These are phyloP conservation scores for Leptographium lundbergii DNA, from an alignment of 2,329 filamentous ascomycete genomes.

Conservation along the genomic window DNA sequence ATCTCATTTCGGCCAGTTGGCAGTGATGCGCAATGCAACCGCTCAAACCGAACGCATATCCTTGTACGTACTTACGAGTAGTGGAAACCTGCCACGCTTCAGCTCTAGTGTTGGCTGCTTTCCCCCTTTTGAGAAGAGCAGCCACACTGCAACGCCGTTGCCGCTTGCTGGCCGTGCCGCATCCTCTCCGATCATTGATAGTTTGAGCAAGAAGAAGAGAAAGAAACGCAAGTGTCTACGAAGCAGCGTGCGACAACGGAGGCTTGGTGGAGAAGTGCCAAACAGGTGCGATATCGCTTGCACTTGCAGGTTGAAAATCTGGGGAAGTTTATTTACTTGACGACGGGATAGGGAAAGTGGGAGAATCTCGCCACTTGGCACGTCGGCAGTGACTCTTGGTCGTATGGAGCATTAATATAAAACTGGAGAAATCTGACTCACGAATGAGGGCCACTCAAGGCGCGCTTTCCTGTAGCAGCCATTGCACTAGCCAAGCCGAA, in stretches of 20 bases:
- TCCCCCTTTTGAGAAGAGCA: background rate
- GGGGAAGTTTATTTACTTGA: background rate
- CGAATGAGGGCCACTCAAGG: background rate
- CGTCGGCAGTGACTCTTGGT: background rate
- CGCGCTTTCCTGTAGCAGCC: background rate
- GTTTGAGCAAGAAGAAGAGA: background rate
- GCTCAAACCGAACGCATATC: background rate
- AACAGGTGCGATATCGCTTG: conserved; percentile 1
- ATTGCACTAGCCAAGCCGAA: background rate
- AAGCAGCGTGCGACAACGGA: conserved; percentile 4
- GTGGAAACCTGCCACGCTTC: too few relatives aligned
- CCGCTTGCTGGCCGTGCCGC: background rate
- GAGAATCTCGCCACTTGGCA: background rate
- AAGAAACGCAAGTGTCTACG: background rate
- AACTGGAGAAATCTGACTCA: background rate
- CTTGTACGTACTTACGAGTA: background rate
- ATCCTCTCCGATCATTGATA: background rate
- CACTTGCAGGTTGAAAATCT: background rate
- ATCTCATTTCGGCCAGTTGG: background rate
- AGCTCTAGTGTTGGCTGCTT: background rate
- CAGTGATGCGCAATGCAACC: background rate
- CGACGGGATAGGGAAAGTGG: background rate
- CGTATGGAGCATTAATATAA: background rate
- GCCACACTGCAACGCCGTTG: background rate
- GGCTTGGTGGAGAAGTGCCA: background rate